Percentiles rank a stretch among this genome's conserved stretches.
phyloP scores from a whole-genome alignment of 1,139 yeast genomes.

The Nakaseomyces sp. region DNA sequence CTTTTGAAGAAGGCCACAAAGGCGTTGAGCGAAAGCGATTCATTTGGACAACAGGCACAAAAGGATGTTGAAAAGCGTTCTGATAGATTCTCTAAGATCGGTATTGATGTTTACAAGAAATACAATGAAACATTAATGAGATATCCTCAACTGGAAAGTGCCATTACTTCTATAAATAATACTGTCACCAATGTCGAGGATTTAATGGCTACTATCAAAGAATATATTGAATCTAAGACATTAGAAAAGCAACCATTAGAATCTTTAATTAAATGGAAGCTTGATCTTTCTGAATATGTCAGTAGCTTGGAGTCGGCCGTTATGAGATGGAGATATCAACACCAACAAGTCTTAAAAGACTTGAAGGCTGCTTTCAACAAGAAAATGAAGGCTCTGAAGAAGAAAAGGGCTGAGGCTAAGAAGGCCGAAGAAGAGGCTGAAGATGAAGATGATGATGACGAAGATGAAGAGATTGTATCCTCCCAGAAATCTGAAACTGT shows the following conservation, averaged over 20 bases:
- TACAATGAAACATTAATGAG: constrained; percentile 9
- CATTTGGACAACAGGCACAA: constrained; percentile 11
- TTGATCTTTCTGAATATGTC: not conserved
- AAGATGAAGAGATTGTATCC: not conserved
- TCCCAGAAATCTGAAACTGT: not conserved
- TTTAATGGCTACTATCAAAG: constrained; percentile 8
- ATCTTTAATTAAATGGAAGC: not conserved
- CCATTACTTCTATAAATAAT: constrained; percentile 9
- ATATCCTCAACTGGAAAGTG: not conserved
- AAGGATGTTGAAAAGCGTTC: constrained; percentile 13
- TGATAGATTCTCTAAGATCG: constrained; percentile 6
- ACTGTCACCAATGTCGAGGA: constrained; percentile 6
- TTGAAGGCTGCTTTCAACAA: not conserved
- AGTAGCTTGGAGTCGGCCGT: not conserved
- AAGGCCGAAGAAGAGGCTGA: not conserved
- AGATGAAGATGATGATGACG: not conserved
- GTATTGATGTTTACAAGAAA: constrained; percentile 9
- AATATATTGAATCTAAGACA: not conserved
- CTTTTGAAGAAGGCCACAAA: constrained; percentile 24
- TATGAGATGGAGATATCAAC: constrained; percentile 3
- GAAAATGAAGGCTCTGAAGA: constrained; percentile 4
- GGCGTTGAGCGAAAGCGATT: constrained; percentile 9
- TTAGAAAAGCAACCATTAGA: not conserved
- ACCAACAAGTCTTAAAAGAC: constrained; percentile 3
- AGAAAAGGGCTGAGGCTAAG: not conserved